These are phyloP conservation scores for Kazachstania sp. DNA, from an alignment of 1,139 yeast genomes.

Conservation along the genomic window DNA sequence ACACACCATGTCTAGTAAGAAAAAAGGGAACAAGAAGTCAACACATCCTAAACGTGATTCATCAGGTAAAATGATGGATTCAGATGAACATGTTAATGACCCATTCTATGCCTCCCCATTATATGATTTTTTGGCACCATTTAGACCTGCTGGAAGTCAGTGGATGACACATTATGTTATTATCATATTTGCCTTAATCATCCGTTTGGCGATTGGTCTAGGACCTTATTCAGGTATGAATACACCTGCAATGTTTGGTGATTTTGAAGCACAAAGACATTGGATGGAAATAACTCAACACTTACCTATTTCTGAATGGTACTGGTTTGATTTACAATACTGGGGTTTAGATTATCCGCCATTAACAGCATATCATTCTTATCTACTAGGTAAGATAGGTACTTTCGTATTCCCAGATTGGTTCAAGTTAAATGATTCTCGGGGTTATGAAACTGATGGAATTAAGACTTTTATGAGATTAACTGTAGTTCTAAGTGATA, in stretches of 20 bases:
- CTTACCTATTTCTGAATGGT: slow-evolving; percentile 73
- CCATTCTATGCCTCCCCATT: slow-evolving; percentile 44
- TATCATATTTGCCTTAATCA: slow-evolving; percentile 62
- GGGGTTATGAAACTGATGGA: slow-evolving; percentile 61
- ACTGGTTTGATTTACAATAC: slow-evolving; percentile 76
- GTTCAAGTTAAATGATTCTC: slow-evolving; percentile 65
- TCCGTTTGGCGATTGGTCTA: slow-evolving; percentile 78
- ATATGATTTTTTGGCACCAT: slow-evolving; percentile 51
- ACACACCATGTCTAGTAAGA: slow-evolving; percentile 1
- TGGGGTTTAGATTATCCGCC: slow-evolving; percentile 99
- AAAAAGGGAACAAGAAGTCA: background rate
- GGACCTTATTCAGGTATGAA: slow-evolving; percentile 76
- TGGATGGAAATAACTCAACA: slow-evolving; percentile 90
- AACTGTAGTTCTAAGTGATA: slow-evolving; percentile 69
- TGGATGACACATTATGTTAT: slow-evolving; percentile 83
- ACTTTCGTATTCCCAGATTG: slow-evolving; percentile 51
- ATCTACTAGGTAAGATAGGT: slow-evolving; percentile 69
- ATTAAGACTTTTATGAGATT: slow-evolving; percentile 78
- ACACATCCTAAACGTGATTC: background rate
- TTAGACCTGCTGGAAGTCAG: slow-evolving; percentile 68
- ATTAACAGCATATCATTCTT: slow-evolving; percentile 87
- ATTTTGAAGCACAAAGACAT: slow-evolving; percentile 96
- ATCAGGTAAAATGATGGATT: background rate
- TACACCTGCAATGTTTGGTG: slow-evolving; percentile 78
- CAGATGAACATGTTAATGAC: slow-evolving; percentile 11